Conservation (phyloP, 179 eudicot genomes). For the Drosera spatulata region DNA sequence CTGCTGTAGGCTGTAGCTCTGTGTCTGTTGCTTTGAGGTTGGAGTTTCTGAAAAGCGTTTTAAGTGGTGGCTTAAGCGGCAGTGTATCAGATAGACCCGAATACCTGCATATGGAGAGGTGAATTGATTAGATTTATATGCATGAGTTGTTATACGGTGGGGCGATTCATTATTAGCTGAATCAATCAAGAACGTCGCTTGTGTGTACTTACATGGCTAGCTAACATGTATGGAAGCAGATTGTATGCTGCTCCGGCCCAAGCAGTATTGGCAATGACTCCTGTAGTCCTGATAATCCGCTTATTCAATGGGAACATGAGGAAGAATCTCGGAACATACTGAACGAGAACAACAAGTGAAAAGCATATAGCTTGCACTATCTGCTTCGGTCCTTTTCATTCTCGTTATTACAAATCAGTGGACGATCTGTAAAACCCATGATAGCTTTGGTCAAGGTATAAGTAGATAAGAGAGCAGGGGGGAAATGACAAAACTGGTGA, state of each 20-base stretch:
- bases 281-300: conserved; percentile 38
- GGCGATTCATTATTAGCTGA: too few relatives aligned
- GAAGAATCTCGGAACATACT: conserved; percentile 42
- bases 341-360: too few relatives aligned
- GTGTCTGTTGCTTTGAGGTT: too few relatives aligned
- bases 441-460: too few relatives aligned
- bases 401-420: conserved; percentile 30
- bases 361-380: too few relatives aligned
- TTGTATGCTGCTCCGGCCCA: conserved; percentile 65
- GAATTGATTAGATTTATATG: neutral
- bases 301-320: conserved; percentile 44
- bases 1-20: neutral
- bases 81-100: conserved; percentile 52
- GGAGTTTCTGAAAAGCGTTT: too few relatives aligned
- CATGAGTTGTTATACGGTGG: too few relatives aligned
- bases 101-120: conserved; percentile 21
- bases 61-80: too few relatives aligned
- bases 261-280: conserved; percentile 52
- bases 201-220: conserved; percentile 44
- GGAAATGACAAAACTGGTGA: conserved; percentile 9
- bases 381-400: conserved; percentile 37
- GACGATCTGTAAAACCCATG: conserved; percentile 31
- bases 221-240: conserved; percentile 46
- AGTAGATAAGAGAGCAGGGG: too few relatives aligned
- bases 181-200: too few relatives aligned